These are phyloP conservation scores for Chaetomidium leptoderma DNA, from an alignment of 495 filamentous ascomycete genomes.

Conservation along the genomic window DNA sequence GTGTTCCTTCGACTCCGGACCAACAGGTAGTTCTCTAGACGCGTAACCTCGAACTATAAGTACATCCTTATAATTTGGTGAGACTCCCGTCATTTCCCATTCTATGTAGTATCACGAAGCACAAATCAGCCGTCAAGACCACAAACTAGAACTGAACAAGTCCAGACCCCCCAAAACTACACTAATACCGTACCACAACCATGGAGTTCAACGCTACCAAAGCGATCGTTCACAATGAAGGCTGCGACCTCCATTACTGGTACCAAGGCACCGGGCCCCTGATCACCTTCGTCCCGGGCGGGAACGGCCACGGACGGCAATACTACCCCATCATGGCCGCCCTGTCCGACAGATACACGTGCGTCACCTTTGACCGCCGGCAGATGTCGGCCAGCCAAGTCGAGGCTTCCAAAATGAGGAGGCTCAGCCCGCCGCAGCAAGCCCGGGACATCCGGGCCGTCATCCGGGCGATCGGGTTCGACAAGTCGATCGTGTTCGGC, in stretches of 20 bases:
- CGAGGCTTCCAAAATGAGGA: conserved; percentile 10
- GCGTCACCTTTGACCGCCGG: conserved; percentile 29
- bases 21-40: no score
- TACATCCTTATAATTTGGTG: no score
- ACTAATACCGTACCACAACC: no score
- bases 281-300: conserved; percentile 29
- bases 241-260: conserved; percentile 31
- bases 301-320: conserved; percentile 29
- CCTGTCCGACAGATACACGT: conserved; percentile 23
- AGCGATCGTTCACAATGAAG: conserved; percentile 24
- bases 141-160: no score
- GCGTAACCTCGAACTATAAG: no score
- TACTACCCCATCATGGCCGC: conserved; percentile 23
- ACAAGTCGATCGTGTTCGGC: conserved; percentile 26
- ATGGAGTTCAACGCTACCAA: conserved; percentile 5
- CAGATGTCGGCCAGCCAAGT: conserved; percentile 27
- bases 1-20: no score
- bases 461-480: conserved; percentile 22
- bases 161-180: no score
- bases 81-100: no score
- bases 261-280: conserved; percentile 27
- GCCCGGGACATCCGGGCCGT: conserved; percentile 27
- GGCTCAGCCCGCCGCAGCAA: conserved; percentile 23
- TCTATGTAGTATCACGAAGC: no score
- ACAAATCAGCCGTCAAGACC: no score